Evolutionary conservation across 257 asterid species (phyloP).

Genomic region (Capsicum pubescens): DNA sequence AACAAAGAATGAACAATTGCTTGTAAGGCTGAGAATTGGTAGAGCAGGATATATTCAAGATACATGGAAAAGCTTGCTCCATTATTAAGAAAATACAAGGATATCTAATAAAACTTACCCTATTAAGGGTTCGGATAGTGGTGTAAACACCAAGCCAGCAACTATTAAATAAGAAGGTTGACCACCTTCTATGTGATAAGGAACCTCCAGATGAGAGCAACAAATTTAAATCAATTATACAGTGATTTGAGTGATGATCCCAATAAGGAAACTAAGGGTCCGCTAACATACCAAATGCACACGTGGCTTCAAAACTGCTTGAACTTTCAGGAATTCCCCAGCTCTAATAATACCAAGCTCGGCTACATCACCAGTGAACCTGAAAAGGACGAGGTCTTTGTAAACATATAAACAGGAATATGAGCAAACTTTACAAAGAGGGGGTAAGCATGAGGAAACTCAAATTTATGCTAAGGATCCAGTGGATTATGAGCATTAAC

Average conservation of each 20-base stretch:
- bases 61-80: background rate
- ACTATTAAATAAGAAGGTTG: constrained; percentile 90
- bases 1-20: constrained; percentile 20
- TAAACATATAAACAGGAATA: constrained; percentile 7
- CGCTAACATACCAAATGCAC: constrained; percentile 71
- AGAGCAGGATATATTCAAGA: background rate
- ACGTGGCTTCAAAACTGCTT: constrained; percentile 72
- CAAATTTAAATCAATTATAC: constrained; percentile 32
- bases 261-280: constrained; percentile 22
- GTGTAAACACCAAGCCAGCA: constrained; percentile 98
- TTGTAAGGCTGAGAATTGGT: constrained; percentile 7
- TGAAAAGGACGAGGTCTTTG: constrained; percentile 36
- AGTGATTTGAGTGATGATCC: constrained; percentile 15
- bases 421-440: background rate
- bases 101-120: constrained; percentile 56
- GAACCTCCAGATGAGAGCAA: constrained; percentile 66
- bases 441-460: background rate
- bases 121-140: constrained; percentile 91
- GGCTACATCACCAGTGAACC: constrained; percentile 84
- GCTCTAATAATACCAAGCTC: constrained; percentile 87
- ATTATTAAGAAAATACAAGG: constrained; percentile 25
- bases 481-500: constrained; percentile 19
- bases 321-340: constrained; percentile 71
- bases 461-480: background rate
- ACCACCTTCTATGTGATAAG: constrained; percentile 91